Conservation (phyloP, 257 asterid genomes). For the Petrea volubilis region DNA sequence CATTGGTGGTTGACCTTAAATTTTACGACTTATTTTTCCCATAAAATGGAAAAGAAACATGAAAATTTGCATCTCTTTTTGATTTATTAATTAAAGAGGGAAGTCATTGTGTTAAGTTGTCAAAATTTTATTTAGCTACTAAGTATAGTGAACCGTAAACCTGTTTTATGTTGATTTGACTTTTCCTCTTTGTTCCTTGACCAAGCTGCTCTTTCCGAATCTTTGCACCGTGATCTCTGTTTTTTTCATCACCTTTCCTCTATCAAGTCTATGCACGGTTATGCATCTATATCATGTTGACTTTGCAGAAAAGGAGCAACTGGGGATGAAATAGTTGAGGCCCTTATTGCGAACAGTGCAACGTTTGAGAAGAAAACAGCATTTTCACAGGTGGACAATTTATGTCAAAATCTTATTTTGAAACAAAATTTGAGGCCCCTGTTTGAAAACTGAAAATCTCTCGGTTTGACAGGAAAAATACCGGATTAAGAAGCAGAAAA, state of each 20-base stretch:
- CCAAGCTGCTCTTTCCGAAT: background rate
- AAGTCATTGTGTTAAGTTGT: background rate
- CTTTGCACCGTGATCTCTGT: background rate
- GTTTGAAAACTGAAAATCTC: conserved; percentile 22
- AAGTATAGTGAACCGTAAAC: background rate
- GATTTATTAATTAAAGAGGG: background rate
- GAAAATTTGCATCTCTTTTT: background rate
- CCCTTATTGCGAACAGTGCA: conserved; percentile 88
- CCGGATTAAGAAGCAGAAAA: conserved; percentile 93
- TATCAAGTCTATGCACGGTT: background rate
- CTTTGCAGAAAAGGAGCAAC: conserved; percentile 72
- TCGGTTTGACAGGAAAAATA: conserved; percentile 74
- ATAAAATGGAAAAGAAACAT: background rate
- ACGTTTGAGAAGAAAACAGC: conserved; percentile 94
- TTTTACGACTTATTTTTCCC: background rate
- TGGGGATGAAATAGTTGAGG: conserved; percentile 86
- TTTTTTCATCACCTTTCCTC: background rate
- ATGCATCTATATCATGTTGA: conserved; percentile 7
- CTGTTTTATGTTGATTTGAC: background rate
- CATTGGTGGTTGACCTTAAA: background rate
- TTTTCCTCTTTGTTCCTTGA: background rate
- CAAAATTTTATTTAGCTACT: background rate
- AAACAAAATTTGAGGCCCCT: background rate
- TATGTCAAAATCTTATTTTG: background rate
- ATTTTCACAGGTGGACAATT: conserved; percentile 72